A percentile compares a stretch with the other conserved stretches of the same genome.
phyloP scores from a whole-genome alignment of 2,329 filamentous ascomycete genomes.

The Cordyceps cicadae region DNA sequence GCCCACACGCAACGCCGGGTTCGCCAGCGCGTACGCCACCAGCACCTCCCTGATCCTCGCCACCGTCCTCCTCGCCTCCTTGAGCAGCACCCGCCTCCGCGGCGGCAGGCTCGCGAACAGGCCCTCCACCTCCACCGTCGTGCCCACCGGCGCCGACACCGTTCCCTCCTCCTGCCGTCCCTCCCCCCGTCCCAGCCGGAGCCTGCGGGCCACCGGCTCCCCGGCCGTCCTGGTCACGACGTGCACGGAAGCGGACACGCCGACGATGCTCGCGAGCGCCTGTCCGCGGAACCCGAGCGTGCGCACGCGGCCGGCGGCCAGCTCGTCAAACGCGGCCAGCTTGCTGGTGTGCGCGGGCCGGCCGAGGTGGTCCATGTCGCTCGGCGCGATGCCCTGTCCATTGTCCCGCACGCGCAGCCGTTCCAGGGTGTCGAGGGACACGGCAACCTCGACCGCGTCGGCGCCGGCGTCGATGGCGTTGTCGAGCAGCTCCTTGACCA shows the following conservation, averaged over 20 bases:
- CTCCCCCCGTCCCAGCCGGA: slow-evolving; percentile 35
- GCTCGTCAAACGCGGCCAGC: slow-evolving; percentile 53
- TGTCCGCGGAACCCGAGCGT: slow-evolving; percentile 71
- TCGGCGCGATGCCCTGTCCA: slow-evolving; percentile 58
- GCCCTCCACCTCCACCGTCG: slow-evolving; percentile 52
- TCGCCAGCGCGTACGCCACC: slow-evolving; percentile 56
- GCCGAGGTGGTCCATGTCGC: slow-evolving; percentile 56
- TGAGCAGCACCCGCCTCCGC: slow-evolving; percentile 49
- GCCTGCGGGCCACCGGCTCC: slow-evolving; percentile 47
- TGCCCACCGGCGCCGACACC: slow-evolving; percentile 54
- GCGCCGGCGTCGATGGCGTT: slow-evolving; percentile 68
- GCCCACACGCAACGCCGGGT: slow-evolving; percentile 52
- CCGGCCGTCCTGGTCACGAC: slow-evolving; percentile 56
- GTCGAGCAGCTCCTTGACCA: slow-evolving; percentile 71
- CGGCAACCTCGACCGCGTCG: slow-evolving; percentile 54
- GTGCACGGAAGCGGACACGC: slow-evolving; percentile 45
- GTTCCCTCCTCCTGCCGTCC: slow-evolving; percentile 19
- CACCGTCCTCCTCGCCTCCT: slow-evolving; percentile 49
- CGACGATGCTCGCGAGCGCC: slow-evolving; percentile 58
- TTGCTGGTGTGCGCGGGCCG: slow-evolving; percentile 67
- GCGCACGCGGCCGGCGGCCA: slow-evolving; percentile 45
- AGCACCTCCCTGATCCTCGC: slow-evolving; percentile 52
- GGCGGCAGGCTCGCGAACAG: slow-evolving; percentile 57
- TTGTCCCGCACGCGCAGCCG: slow-evolving; percentile 65
- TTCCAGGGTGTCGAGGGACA: slow-evolving; percentile 59